phyloP scores from a whole-genome alignment of 768 basidiomycete species.

The Stropharia rugosoannulata region DNA sequence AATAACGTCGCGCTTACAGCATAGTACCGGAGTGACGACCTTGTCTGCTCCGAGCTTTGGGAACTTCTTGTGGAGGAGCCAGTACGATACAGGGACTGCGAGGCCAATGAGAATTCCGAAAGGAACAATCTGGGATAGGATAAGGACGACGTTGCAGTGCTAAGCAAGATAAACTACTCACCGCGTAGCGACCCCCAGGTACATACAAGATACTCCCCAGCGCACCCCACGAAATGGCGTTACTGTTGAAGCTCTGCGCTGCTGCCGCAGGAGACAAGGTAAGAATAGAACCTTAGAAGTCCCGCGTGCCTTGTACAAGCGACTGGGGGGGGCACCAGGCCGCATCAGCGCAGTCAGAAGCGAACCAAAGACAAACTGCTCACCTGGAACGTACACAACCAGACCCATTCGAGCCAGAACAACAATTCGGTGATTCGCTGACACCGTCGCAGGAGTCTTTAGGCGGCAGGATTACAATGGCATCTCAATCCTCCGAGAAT shows the following conservation, averaged over 20 bases:
- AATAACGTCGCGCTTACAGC: conserved; percentile 19
- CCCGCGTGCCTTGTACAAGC: no score
- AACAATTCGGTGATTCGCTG: no score
- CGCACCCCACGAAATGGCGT: conserved; percentile 60
- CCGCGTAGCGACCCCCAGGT: conserved; percentile 43
- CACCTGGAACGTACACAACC: no score
- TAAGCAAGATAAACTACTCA: not conserved
- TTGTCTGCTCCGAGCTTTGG: conserved; percentile 47
- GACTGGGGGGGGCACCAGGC: no score
- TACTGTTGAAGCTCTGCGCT: conserved; percentile 40
- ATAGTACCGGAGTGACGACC: conserved; percentile 50
- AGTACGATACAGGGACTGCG: conserved; percentile 55
- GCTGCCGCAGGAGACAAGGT: no score
- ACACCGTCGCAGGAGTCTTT: no score
- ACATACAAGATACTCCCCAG: conserved; percentile 48
- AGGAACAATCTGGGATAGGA: conserved; percentile 32
- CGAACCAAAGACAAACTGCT: no score
- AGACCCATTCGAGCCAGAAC: no score
- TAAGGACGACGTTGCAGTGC: not conserved
- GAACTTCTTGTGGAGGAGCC: conserved; percentile 44
- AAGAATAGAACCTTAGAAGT: no score
- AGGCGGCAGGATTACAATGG: no score
- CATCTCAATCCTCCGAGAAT: no score
- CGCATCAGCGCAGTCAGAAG: no score
- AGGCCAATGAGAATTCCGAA: conserved; percentile 49